Evolutionary conservation across 768 basidiomycete species (phyloP).

Genomic region (Podaxis mareebaensis): DNA sequence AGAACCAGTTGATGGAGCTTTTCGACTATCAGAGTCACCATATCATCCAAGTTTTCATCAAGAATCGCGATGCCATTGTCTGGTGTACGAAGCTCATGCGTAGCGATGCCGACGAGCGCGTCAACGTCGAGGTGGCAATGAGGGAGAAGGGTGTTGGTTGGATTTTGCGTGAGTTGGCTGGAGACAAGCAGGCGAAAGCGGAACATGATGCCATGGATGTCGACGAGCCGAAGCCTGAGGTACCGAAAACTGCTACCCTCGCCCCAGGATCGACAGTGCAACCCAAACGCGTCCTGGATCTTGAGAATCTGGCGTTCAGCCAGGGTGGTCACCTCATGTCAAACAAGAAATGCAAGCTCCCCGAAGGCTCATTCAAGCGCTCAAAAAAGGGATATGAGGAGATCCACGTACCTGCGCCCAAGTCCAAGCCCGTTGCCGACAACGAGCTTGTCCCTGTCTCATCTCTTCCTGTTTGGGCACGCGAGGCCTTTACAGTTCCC

Average conservation of each 20-base stretch:
- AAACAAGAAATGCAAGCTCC: slow-evolving; percentile 97
- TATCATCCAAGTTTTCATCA: slow-evolving; percentile 85
- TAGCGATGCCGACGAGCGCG: slow-evolving; percentile 82
- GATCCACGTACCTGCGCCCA: slow-evolving; percentile 94
- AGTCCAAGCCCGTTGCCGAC: slow-evolving; percentile 62
- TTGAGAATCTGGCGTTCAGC: slow-evolving; percentile 94
- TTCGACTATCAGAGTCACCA: slow-evolving; percentile 94
- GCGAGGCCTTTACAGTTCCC: slow-evolving; percentile 80
- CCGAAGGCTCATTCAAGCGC: slow-evolving; percentile 97
- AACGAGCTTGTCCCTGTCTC: slow-evolving; percentile 74
- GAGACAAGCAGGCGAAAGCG: slow-evolving; percentile 63
- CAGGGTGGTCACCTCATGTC: slow-evolving; percentile 98
- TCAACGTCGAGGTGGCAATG: slow-evolving; percentile 98
- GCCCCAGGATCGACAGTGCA: slow-evolving; percentile 86
- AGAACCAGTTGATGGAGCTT: slow-evolving; percentile 76
- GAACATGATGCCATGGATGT: slow-evolving; percentile 72
- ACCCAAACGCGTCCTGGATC: slow-evolving; percentile 82
- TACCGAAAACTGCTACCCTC: slow-evolving; percentile 84
- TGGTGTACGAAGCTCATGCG: slow-evolving; percentile 98
- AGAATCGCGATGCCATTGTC: slow-evolving; percentile 93
- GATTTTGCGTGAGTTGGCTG: slow-evolving; percentile 88
- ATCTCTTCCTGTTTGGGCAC: slow-evolving; percentile 82
- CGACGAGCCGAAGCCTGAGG: slow-evolving; percentile 53
- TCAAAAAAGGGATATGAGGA: slow-evolving; percentile 97
- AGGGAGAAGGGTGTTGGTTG: slow-evolving; percentile 95